Percentiles rank a stretch among this genome's conserved stretches.
phyloP scores from a whole-genome alignment of 495 filamentous ascomycete species.

The Sordaria brevicollis region DNA sequence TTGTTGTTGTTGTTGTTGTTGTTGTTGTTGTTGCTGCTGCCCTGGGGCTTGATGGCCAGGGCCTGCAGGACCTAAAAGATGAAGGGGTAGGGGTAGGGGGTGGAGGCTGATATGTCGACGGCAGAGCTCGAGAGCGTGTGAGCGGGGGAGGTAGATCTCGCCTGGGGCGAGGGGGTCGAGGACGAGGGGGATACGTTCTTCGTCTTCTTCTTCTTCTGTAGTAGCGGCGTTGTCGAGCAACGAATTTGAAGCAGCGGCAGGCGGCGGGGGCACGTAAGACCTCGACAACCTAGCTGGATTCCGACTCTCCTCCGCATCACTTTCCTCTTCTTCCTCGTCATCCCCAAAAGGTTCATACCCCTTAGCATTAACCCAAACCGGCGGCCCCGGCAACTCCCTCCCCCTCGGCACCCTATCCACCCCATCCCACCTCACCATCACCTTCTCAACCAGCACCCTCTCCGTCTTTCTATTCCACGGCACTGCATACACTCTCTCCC shows the following conservation, averaged over 20 bases:
- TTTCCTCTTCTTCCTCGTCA: neutral
- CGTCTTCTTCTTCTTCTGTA: no score
- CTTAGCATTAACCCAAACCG: neutral
- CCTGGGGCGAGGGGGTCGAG: neutral
- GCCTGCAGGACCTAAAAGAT: no score
- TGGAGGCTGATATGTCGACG: neutral
- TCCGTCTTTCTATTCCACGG: neutral
- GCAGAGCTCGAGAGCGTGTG: neutral
- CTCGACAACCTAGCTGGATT: neutral
- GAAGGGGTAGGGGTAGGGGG: neutral
- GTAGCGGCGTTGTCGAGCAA: neutral
- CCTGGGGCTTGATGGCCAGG: no score
- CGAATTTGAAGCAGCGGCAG: no score
- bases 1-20: no score
- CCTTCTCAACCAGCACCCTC: neutral
- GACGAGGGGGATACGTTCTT: no score
- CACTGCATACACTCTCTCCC: neutral
- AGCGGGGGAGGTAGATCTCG: neutral
- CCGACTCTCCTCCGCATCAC: neutral
- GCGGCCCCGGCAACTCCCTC: neutral
- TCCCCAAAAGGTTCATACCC: neutral
- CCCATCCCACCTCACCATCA: neutral
- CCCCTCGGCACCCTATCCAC: neutral
- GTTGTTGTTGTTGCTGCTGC: no score
- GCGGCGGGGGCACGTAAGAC: neutral